A percentile compares a stretch with the other conserved stretches of the same genome.
These are phyloP conservation scores for Erodium maritimum DNA, from an alignment of 345 rosid genomes.

Conservation along the genomic window DNA sequence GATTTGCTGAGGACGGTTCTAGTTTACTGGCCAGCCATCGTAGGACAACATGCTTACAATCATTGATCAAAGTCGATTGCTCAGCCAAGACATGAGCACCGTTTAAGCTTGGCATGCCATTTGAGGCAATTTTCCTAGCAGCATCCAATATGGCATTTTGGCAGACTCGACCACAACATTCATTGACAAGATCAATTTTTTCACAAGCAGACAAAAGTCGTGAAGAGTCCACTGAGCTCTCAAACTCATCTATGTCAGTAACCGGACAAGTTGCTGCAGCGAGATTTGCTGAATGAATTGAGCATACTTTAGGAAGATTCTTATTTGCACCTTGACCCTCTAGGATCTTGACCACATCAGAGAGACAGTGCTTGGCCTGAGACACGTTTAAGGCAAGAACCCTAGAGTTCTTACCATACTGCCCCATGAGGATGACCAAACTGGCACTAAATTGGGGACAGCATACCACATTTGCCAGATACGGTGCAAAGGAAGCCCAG, in stretches of 20 bases:
- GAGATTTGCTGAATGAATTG: slow-evolving; percentile 31
- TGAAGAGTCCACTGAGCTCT: slow-evolving; percentile 33
- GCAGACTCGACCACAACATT: slow-evolving; percentile 45
- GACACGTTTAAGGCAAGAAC: slow-evolving; percentile 32
- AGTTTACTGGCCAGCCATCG: slow-evolving; percentile 50
- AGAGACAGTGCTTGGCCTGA: slow-evolving; percentile 36
- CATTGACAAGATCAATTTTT: slow-evolving; percentile 39
- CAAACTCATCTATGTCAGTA: slow-evolving; percentile 29
- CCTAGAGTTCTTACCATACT: slow-evolving; percentile 32
- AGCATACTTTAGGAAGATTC: slow-evolving; percentile 29
- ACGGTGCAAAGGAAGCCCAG: slow-evolving; percentile 37
- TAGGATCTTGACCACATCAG: slow-evolving; percentile 41
- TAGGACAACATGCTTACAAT: slow-evolving; percentile 34
- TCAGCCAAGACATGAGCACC: slow-evolving; percentile 16
- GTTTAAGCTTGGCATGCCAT: slow-evolving; percentile 14
- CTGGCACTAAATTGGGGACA: slow-evolving; percentile 54
- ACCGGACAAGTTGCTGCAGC: slow-evolving; percentile 43
- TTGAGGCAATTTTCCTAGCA: slow-evolving; percentile 28
- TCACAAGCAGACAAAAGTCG: slow-evolving; percentile 39
- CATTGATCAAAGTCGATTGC: slow-evolving; percentile 21
- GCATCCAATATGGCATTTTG: slow-evolving; percentile 41
- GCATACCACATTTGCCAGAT: slow-evolving; percentile 48
- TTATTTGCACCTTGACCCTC: slow-evolving; percentile 38
- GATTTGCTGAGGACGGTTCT: slow-evolving; percentile 27
- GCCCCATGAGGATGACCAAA: slow-evolving; percentile 40